Percentiles rank a stretch among this genome's conserved stretches.
Conservation (phyloP, 176 grass and related monocot species). For the Oryza punctata region DNA sequence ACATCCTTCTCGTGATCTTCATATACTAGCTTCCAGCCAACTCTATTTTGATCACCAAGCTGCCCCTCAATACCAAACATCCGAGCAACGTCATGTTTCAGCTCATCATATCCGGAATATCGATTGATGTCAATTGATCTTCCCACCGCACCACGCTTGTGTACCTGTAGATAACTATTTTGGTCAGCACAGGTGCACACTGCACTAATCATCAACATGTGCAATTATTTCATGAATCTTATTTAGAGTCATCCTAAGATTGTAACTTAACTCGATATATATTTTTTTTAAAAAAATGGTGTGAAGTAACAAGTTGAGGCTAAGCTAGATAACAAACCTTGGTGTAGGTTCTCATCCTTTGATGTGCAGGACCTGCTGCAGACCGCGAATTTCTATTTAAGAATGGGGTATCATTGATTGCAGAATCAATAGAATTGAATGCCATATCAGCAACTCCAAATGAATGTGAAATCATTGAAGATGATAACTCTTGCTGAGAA, state of each 20-base stretch:
- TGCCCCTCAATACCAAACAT: slow-evolving; percentile 88
- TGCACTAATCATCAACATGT: not conserved
- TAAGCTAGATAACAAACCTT: slow-evolving; percentile 57
- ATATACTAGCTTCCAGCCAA: slow-evolving; percentile 82
- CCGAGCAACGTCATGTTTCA: slow-evolving; percentile 65
- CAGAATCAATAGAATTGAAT: slow-evolving; percentile 83
- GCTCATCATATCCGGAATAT: slow-evolving; percentile 75
- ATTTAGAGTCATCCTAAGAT: not conserved
- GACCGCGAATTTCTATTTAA: slow-evolving; percentile 57
- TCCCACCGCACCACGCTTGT: slow-evolving; percentile 81
- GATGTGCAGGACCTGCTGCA: slow-evolving; percentile 48
- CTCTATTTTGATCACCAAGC: slow-evolving; percentile 73
- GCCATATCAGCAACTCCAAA: slow-evolving; percentile 74
- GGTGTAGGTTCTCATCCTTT: slow-evolving; percentile 82
- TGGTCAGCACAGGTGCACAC: slow-evolving; percentile 16
- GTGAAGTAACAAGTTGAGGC: slow-evolving; percentile 16
- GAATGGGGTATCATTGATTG: slow-evolving; percentile 60
- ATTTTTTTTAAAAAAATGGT: not conserved
- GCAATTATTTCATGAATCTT: not conserved
- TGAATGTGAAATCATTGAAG: slow-evolving; percentile 73
- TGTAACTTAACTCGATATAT: not conserved
- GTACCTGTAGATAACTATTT: slow-evolving; percentile 53
- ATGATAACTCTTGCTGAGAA: slow-evolving; percentile 82
- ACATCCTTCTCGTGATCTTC: slow-evolving; percentile 91
- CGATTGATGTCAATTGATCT: slow-evolving; percentile 77